Percentiles rank a stretch among this genome's conserved stretches.
Evolutionary conservation across 306 rosid genomes (phyloP).

Genomic region (Inga laurina): DNA sequence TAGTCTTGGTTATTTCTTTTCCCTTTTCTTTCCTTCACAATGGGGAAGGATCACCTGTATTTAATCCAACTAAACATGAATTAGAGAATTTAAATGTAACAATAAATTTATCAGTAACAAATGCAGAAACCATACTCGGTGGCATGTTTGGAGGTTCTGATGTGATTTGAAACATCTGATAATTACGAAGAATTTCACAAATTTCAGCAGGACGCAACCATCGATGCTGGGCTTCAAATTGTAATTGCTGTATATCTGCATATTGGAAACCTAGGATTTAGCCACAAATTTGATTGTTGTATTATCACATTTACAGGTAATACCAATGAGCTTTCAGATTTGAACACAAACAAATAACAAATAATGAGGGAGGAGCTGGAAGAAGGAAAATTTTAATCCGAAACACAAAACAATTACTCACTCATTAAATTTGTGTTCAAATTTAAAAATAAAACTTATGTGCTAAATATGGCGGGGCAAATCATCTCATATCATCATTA

Average conservation of each 20-base stretch:
- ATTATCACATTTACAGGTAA: conserved; percentile 11
- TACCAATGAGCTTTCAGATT: not conserved
- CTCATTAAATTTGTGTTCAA: not conserved
- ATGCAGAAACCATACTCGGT: conserved; percentile 59
- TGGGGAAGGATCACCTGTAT: not conserved
- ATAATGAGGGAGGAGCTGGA: not conserved
- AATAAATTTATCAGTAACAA: conserved; percentile 22
- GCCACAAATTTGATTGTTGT: conserved; percentile 12
- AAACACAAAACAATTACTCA: not conserved
- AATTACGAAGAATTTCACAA: conserved; percentile 83
- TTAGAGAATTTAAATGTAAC: not conserved
- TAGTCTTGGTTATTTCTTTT: not conserved
- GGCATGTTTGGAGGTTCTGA: conserved; percentile 84
- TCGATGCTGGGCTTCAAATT: conserved; percentile 73
- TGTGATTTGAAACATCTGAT: conserved; percentile 58
- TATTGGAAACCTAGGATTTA: conserved; percentile 23
- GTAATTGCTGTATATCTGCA: conserved; percentile 75
- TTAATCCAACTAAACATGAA: conserved; percentile 7
- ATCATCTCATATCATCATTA: not conserved
- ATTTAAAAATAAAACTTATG: not conserved
- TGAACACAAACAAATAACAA: not conserved
- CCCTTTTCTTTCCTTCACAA: not conserved
- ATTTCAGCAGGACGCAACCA: conserved; percentile 95
- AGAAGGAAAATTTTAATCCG: not conserved
- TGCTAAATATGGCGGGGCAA: not conserved